phyloP scores from a whole-genome alignment of 1,284 basidiomycete genomes.

The Malassezia furfur region DNA sequence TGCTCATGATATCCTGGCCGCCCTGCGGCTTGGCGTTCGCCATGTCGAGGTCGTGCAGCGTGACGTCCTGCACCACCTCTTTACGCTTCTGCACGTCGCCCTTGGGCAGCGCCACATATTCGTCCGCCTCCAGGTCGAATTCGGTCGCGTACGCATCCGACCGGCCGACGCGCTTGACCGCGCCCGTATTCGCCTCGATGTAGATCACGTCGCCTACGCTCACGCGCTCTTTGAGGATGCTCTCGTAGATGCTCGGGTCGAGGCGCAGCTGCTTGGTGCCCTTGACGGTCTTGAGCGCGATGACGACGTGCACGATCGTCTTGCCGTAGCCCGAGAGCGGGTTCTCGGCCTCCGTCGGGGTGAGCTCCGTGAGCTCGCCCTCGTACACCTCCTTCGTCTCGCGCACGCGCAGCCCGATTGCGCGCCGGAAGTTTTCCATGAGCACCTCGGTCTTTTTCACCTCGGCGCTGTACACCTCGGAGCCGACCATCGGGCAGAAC shows the following conservation, averaged over 20 bases:
- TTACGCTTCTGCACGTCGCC: constrained; percentile 96
- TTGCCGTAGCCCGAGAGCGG: constrained; percentile 77
- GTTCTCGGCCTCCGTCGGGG: constrained; percentile 61
- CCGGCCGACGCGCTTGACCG: constrained; percentile 93
- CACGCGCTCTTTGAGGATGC: constrained; percentile 93
- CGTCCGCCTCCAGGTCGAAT: constrained; percentile 94
- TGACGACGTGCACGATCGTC: constrained; percentile 91
- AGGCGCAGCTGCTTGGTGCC: constrained; percentile 95
- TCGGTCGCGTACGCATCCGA: constrained; percentile 98
- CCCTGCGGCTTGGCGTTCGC: constrained; percentile 88
- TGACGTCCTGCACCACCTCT: constrained; percentile 94
- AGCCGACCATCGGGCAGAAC: constrained; percentile 96
- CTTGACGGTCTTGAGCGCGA: constrained; percentile 92
- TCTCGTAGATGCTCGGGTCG: constrained; percentile 92
- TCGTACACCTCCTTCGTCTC: constrained; percentile 99
- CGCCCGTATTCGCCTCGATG: constrained; percentile 85
- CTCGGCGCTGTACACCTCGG: constrained; percentile 90
- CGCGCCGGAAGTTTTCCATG: constrained; percentile 86
- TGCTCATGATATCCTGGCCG: constrained; percentile 97
- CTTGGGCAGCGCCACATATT: constrained; percentile 93
- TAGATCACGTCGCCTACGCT: constrained; percentile 95
- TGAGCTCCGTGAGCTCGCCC: constrained; percentile 93
- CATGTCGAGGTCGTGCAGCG: constrained; percentile 88
- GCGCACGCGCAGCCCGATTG: constrained; percentile 64
- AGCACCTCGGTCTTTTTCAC: constrained; percentile 98